Conservation (phyloP, 2,329 filamentous ascomycete genomes). For the Trichophyton verrucosum region DNA sequence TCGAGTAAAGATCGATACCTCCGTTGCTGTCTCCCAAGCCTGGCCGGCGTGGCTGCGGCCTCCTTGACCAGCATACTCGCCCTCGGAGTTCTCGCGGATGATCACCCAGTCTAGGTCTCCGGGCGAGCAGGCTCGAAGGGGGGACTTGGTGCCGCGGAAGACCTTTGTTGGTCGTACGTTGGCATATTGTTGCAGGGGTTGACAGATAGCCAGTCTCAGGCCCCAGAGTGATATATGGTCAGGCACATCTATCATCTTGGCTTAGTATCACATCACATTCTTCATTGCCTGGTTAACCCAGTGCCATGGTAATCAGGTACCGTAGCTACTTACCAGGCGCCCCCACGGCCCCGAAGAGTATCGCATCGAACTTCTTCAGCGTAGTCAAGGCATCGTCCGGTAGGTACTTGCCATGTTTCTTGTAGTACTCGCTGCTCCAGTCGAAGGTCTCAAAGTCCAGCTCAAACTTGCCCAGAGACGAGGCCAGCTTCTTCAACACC, state of each 20-base stretch:
- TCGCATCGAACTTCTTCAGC: constrained; percentile 41
- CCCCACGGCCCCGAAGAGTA: constrained; percentile 50
- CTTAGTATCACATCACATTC: neutral
- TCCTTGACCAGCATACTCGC: constrained; percentile 45
- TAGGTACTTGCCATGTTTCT: constrained; percentile 42
- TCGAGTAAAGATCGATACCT: constrained; percentile 43
- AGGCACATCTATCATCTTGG: constrained; percentile 35
- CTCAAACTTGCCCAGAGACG: constrained; percentile 32
- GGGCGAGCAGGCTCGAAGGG: constrained; percentile 35
- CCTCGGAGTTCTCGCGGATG: constrained; percentile 44
- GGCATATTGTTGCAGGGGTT: constrained; percentile 45
- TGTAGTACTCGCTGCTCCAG: constrained; percentile 39
- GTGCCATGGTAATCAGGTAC: neutral
- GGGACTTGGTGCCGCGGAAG: constrained; percentile 41
- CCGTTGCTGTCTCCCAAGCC: constrained; percentile 42
- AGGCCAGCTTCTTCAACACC: constrained; percentile 36
- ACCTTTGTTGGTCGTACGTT: constrained; percentile 44
- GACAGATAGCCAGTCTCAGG: constrained; percentile 43
- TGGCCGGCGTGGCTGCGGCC: constrained; percentile 40
- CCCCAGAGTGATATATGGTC: constrained; percentile 48
- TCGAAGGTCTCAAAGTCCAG: constrained; percentile 43
- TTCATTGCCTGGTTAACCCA: no score
- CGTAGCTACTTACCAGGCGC: constrained; percentile 37
- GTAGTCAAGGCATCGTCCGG: constrained; percentile 39
- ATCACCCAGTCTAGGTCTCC: constrained; percentile 46